Evolutionary conservation across 2,329 filamentous ascomycete genomes (phyloP), one percentile per base, ranked within the genome.

Genomic region (Gyromitra esculenta): DNA sequence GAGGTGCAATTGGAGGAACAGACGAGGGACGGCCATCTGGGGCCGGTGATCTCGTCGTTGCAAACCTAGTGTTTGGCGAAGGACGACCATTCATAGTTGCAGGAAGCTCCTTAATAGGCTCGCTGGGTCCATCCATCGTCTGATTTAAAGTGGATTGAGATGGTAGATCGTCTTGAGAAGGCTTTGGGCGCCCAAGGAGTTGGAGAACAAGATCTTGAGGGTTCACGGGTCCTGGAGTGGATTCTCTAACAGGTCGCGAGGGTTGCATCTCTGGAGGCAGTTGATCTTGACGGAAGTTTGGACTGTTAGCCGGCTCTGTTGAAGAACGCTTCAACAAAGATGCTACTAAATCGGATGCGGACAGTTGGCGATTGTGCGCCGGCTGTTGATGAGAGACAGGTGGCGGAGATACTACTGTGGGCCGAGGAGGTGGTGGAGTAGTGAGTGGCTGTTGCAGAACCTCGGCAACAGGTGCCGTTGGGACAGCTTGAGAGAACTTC

Each of bases 171-270:
- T 80, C 78, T 62, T 81, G 79, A 48, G 76, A 76, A 7, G 80
- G 80, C 50, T 81, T 94, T 67, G 92, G 90, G 63, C 91, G 90
- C 81, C 94, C 96, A 79, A 99, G 88, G 75, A 98, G 87, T 81
- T 93, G 91, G 78, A 98, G 89, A 62, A 99, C 87, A 82, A 96
- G 92, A 79, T 95, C 91, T 83, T 96, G 92, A 3, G 94, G 92
- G 83, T 93, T 91, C 60, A 89, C 87, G 31, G 72, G 41, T n/a
- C 66, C 72, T 48, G 66, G 41, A 60, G 83, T 79, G 48, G 83
- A 79, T 18, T 80, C 79, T 13, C 82, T 52, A n/a, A 56, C 25
- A 25, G 71, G 52, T 52, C 70, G 70, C 4, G 75, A 60, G 64
- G 71, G 37, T 31, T 75, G 72, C 65, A 77, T 70, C 59, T 79